A percentile compares a stretch with the other conserved stretches of the same genome.
Evolutionary conservation across 2,329 filamentous ascomycete species (phyloP).

Genomic region (Davidsoniella virescens): DNA sequence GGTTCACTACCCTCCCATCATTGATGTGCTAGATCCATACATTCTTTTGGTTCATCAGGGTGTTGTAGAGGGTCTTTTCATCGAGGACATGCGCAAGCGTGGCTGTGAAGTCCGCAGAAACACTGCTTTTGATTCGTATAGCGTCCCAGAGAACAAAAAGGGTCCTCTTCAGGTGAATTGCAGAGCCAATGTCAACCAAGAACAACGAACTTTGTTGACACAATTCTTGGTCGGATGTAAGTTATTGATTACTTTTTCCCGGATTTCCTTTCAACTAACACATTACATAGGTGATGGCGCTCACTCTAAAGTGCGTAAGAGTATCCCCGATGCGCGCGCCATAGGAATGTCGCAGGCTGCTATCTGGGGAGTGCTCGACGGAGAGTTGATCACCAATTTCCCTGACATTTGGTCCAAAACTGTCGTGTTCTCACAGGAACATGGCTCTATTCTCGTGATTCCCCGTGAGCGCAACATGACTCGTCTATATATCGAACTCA

Average conservation of each 20-base stretch:
- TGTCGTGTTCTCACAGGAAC: constrained; percentile 47
- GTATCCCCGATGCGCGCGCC: constrained; percentile 40
- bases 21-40: constrained; percentile 40
- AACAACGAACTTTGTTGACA: constrained; percentile 34
- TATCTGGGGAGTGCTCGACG: constrained; percentile 57
- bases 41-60: constrained; percentile 53
- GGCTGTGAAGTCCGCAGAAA: constrained; percentile 47
- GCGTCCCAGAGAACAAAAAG: constrained; percentile 26
- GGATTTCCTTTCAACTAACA: neutral
- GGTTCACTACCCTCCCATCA: constrained; percentile 49
- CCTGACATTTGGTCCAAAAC: constrained; percentile 64
- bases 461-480: constrained; percentile 60
- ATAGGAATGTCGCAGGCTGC: constrained; percentile 37
- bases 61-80: constrained; percentile 56
- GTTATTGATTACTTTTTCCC: constrained; percentile 14
- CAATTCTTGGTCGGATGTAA: constrained; percentile 53
- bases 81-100: constrained; percentile 50
- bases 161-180: constrained; percentile 35
- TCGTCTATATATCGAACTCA: constrained; percentile 41
- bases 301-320: constrained; percentile 51
- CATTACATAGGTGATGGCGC: constrained; percentile 44
- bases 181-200: constrained; percentile 33
- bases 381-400: constrained; percentile 54
- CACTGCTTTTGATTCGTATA: constrained; percentile 45
- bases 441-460: constrained; percentile 57